Base-by-base conservation (phyloP, 2,329 filamentous ascomycete genomes). In the Fusarium nurragi region DNA sequence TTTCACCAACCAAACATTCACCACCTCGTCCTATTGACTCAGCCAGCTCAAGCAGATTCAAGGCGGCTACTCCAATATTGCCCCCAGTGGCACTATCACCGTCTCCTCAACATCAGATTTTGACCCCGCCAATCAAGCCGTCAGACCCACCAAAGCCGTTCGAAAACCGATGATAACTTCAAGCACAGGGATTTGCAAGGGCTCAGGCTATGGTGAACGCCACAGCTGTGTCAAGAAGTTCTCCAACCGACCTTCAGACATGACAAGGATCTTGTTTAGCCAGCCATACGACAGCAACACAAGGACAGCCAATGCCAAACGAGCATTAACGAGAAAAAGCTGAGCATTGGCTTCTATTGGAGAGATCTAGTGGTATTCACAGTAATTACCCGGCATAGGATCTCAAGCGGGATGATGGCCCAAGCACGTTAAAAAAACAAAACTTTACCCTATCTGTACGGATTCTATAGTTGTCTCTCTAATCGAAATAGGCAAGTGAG, bases 51-150 rank as follows among this genome's bases (percentile, higher is more conserved):
- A 57, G 65, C 52, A 71, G 65, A n/a, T 73, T 72, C 49, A 74
- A 72, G 6, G 67, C 76, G 18, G 73, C 78, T 14, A 78, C 83
- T 1, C 69, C 70, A 43, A 80, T 88, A 22, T 76, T 90, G 4
- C 88, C 87, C 6, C 87, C 87, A 0, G 75, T 83, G 3, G 81
- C 85, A 37, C 73, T 90, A 44, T 84, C 86, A 11, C 88, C 88
- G 1, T 86, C 83, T 38, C 82, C 84, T 3, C 81, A 81, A 14
- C 79, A 83, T 54, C 83, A 85, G 64, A 86, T 87, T 55, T 73
- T 88, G 47, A 86, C 84, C 16, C 87, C 88, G 22, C 88, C 3
- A 79, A 86, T 65, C 88, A 90, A 77, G 78, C 80, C 71, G 32
- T 67, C 69, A 22, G 65, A 69, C 36, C 70, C 63, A 48, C 56